A percentile compares a stretch with the other conserved stretches of the same genome.
These are phyloP conservation scores for Boletus vinaceobasis DNA, from an alignment of 768 basidiomycete species.

Conservation along the genomic window DNA sequence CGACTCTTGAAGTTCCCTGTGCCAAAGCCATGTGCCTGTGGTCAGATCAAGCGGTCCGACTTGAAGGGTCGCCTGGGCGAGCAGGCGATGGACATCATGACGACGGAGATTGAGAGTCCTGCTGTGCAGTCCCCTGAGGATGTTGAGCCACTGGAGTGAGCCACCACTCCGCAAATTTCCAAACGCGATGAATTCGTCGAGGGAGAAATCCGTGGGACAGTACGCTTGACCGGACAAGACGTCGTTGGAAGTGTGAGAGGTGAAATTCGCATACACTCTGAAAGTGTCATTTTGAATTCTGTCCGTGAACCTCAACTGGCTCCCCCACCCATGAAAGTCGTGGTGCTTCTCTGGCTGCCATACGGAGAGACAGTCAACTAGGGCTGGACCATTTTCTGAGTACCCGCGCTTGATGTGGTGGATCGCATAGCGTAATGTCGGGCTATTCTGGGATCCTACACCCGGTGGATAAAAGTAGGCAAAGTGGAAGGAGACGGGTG, in stretches of 20 bases:
- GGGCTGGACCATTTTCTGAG: no score
- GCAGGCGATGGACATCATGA: no score
- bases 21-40: not conserved
- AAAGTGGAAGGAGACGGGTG: not conserved
- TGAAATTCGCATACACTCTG: conserved; percentile 4
- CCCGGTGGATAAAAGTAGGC: not conserved
- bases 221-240: not conserved
- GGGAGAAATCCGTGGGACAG: not conserved
- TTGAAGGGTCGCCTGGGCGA: no score
- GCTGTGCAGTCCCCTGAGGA: not conserved
- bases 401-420: no score
- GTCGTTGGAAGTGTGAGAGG: not conserved
- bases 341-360: no score
- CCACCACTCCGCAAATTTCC: not conserved
- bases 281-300: no score
- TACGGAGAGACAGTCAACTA: no score
- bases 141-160: not conserved
- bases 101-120: not conserved
- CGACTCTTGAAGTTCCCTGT: not conserved
- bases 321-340: no score
- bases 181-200: not conserved
- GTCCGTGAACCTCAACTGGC: no score
- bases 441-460: no score
- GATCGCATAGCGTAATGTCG: not conserved
- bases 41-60: no score